phyloP scores from a whole-genome alignment of 768 basidiomycete species.

The Hygrophorus russula region DNA sequence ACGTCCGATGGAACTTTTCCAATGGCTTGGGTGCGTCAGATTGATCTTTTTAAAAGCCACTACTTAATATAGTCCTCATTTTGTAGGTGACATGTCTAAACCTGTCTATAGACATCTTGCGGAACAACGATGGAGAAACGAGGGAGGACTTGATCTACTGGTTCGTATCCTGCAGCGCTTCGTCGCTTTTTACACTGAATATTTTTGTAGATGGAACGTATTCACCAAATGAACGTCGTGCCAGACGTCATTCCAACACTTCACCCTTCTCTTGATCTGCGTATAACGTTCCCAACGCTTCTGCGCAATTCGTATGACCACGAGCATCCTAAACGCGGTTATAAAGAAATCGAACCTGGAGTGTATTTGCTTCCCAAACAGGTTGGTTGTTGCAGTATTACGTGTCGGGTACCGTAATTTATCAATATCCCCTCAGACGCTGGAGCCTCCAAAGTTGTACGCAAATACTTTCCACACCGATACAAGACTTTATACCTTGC shows the following conservation, averaged over 20 bases:
- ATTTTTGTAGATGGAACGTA: slow-evolving; percentile 69
- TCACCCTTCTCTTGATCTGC: slow-evolving; percentile 66
- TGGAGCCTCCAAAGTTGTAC: slow-evolving; percentile 49
- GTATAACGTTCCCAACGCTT: slow-evolving; percentile 35
- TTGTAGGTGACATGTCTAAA: slow-evolving; percentile 53
- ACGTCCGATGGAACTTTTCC: slow-evolving; percentile 64
- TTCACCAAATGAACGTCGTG: slow-evolving; percentile 84
- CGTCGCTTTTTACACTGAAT: neutral
- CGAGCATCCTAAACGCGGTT: slow-evolving; percentile 19
- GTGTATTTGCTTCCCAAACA: slow-evolving; percentile 54
- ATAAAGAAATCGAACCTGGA: slow-evolving; percentile 57
- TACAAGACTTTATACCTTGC: slow-evolving; percentile 70
- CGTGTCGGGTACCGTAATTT: neutral
- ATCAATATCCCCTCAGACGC: slow-evolving; percentile 34
- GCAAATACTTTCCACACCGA: slow-evolving; percentile 78
- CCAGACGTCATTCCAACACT: slow-evolving; percentile 75
- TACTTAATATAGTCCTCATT: neutral
- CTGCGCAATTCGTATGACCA: slow-evolving; percentile 14
- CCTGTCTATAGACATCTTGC: slow-evolving; percentile 68
- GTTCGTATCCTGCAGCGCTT: slow-evolving; percentile 30
- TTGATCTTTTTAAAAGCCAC: neutral
- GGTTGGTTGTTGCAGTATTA: slow-evolving; percentile 28
- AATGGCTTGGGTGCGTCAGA: slow-evolving; percentile 66
- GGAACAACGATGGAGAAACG: slow-evolving; percentile 78
- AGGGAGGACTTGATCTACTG: slow-evolving; percentile 75